Percentiles rank a stretch among this genome's conserved stretches.
Conservation (phyloP, 139 green algal species). For the Chlorella sorokiniana region DNA sequence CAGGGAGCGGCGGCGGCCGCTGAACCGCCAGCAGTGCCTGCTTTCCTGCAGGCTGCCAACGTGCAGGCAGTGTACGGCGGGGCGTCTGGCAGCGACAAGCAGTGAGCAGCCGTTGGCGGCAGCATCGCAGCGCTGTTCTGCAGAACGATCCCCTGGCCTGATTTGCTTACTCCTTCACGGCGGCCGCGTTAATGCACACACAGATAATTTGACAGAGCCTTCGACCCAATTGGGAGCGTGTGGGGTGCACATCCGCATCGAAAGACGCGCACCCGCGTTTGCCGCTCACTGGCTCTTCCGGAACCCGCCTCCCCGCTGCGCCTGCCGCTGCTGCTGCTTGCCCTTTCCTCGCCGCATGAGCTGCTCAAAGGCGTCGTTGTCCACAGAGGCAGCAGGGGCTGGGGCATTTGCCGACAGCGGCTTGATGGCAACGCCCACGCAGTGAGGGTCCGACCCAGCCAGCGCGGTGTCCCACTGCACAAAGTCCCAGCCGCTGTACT, state of each 20-base stretch:
- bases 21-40: conserved; percentile 32
- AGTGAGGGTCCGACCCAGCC: conserved; percentile 56
- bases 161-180: no score
- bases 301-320: not conserved
- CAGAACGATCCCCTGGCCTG: no score
- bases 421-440: conserved; percentile 63
- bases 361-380: conserved; percentile 39
- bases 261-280: no score
- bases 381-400: conserved; percentile 22
- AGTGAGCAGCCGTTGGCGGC: no score
- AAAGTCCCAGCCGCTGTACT: conserved; percentile 44
- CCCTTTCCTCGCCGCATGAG: conserved; percentile 24
- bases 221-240: no score
- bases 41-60: conserved; percentile 45
- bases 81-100: no score
- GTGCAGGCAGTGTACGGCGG: conserved; percentile 39
- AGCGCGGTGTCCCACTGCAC: conserved; percentile 55
- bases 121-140: no score
- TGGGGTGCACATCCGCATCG: no score
- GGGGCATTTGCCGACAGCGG: not conserved
- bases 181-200: no score
- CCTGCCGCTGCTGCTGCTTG: conserved; percentile 14
- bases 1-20: not conserved
- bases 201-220: no score
- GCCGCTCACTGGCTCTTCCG: not conserved